These are phyloP conservation scores for Clohesyomyces aquaticus DNA, from an alignment of 495 filamentous ascomycete species.

Conservation along the genomic window DNA sequence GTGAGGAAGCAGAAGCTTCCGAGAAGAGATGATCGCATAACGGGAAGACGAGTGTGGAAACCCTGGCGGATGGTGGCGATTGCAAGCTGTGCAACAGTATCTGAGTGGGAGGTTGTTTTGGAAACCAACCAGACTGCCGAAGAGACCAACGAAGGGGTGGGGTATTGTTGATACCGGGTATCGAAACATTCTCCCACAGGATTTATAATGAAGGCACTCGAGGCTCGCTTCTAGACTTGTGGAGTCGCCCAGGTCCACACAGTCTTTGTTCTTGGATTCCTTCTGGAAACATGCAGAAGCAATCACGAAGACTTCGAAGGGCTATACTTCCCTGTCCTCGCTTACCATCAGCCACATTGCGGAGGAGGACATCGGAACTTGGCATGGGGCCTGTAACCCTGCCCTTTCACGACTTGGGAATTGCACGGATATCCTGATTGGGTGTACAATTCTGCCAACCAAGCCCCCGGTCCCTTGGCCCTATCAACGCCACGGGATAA, in stretches of 20 bases:
- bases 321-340: too few species aligned
- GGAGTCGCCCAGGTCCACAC: background rate
- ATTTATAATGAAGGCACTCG: background rate
- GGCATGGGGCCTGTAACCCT: background rate
- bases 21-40: constrained; percentile 19
- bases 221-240: background rate
- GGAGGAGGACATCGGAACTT: background rate
- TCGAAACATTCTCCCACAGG: background rate
- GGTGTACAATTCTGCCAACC: too few species aligned
- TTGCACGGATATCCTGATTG: background rate
- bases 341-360: background rate
- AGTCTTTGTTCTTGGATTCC: background rate
- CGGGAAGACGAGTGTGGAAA: background rate
- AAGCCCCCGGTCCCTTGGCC: background rate
- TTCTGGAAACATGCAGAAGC: background rate
- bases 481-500: background rate
- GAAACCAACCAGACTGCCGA: background rate
- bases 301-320: background rate
- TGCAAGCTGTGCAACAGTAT: too few species aligned
- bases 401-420: background rate
- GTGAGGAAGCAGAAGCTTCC: background rate
- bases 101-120: too few species aligned
- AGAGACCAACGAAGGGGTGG: background rate
- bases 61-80: background rate
- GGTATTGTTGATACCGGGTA: background rate